These are phyloP conservation scores for Paramecium sexaurelia DNA, from an alignment of 73 alveolate genomes.

Conservation along the genomic window DNA sequence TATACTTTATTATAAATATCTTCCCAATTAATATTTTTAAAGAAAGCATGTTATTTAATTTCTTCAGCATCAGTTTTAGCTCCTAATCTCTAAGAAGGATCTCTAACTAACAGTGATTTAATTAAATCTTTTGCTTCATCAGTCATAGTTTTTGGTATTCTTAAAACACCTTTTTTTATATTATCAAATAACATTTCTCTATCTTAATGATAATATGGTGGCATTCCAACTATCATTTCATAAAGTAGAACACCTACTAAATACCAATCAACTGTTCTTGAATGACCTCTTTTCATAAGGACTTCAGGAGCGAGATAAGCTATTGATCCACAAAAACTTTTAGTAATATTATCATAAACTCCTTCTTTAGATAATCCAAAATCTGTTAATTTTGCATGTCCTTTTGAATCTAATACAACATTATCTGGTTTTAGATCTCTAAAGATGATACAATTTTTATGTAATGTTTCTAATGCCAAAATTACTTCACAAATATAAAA, in stretches of 20 bases:
- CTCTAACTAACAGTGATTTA: slow-evolving; percentile 83
- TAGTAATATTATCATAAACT: slow-evolving; percentile 84
- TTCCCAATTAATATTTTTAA: slow-evolving; percentile 83
- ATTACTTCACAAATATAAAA: slow-evolving; percentile 90
- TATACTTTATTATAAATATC: slow-evolving; percentile 49
- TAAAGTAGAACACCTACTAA: slow-evolving; percentile 91
- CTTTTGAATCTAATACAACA: slow-evolving; percentile 92
- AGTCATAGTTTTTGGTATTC: slow-evolving; percentile 73
- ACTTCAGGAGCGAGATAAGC: slow-evolving; percentile 94
- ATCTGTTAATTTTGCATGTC: slow-evolving; percentile 96
- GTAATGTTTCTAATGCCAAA: slow-evolving; percentile 93
- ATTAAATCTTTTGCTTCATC: slow-evolving; percentile 76
- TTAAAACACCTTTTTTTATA: slow-evolving; percentile 75
- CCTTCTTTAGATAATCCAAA: slow-evolving; percentile 98
- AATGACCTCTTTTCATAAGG: slow-evolving; percentile 85
- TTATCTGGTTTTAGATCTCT: slow-evolving; percentile 98
- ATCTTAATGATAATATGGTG: slow-evolving; percentile 94
- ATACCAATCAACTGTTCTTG: slow-evolving; percentile 95
- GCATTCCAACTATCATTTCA: slow-evolving; percentile 96
- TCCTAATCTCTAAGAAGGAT: slow-evolving; percentile 93
- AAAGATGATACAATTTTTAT: slow-evolving; percentile 90
- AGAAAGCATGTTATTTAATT: slow-evolving; percentile 79
- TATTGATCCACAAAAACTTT: slow-evolving; percentile 93
- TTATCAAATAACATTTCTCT: slow-evolving; percentile 83
- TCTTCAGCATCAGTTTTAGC: slow-evolving; percentile 80